Conservation (phyloP, 78 protist genomes). For the Speleostelium caveatum region DNA sequence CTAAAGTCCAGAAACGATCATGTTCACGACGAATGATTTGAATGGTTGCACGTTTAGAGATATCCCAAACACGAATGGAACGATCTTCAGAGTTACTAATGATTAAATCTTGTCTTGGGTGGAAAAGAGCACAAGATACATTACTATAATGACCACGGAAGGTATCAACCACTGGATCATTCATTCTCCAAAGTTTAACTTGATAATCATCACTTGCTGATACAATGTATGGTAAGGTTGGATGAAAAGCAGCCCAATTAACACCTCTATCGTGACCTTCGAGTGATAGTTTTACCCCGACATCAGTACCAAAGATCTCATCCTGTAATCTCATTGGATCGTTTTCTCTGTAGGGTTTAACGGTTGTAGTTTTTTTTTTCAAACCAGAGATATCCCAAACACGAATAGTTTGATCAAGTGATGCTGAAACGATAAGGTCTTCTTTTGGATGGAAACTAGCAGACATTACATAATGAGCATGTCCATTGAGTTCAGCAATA, state of each 20-base stretch:
- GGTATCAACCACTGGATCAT: constrained; percentile 92
- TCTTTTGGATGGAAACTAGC: constrained; percentile 98
- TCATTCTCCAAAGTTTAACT: constrained; percentile 97
- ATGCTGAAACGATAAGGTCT: constrained; percentile 97
- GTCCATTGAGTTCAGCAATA: constrained; percentile 97
- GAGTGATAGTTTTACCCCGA: constrained; percentile 91
- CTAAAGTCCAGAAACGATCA: constrained; percentile 98
- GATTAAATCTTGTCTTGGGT: constrained; percentile 93
- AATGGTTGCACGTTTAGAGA: constrained; percentile 84
- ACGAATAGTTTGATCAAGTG: constrained; percentile 98
- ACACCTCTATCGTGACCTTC: constrained; percentile 98
- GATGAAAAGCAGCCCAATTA: constrained; percentile 99
- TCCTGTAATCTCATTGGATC: constrained; percentile 75
- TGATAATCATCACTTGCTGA: constrained; percentile 98
- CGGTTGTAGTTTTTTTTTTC: constrained; percentile 81
- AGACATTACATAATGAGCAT: constrained; percentile 99
- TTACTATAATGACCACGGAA: constrained; percentile 97
- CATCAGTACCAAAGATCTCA: constrained; percentile 94
- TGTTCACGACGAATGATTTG: constrained; percentile 95
- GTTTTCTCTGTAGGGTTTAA: constrained; percentile 45
- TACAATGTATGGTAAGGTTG: constrained; percentile 94
- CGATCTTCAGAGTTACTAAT: constrained; percentile 96
- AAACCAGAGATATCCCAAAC: constrained; percentile 98
- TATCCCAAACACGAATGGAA: constrained; percentile 98
- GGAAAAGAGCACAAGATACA: constrained; percentile 97